Evolutionary conservation across 1,139 yeast species (phyloP), one percentile per base, ranked within the genome.

Genomic region (Eremothecium gossypii): DNA sequence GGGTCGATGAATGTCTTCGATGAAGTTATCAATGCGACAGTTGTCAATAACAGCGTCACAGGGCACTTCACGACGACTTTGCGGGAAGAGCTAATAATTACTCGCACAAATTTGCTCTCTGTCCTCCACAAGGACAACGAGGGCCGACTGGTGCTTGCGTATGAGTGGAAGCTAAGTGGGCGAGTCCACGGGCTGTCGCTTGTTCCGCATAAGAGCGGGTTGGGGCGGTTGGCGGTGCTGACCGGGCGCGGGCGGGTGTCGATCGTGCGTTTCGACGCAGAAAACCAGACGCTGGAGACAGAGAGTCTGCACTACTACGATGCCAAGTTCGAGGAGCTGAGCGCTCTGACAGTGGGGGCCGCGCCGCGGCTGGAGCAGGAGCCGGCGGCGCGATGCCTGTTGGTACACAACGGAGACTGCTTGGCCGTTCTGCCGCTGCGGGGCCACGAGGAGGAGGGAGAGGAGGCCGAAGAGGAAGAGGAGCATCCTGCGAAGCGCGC

Each of bases 281-380:
- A 58, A 7, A 60, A 57, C 11, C 70, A 76, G 47, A 54, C 73
- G 0, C 69, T 91, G 10, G 68, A 74, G 13, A 86, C 96, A 0
- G 73, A 78, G 3, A 84, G 96, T 40, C 68, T 91, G 43, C 99
- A 91, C 63, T 86, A 76, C 60, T 91, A 89, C 61, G 97, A 89
- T 56, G 75, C 77, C 42, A 75, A 79, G 36, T 70, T 83, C 43
- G 74, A 66, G 52, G 71, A 68, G 43, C 60, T 69, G 44, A 76
- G 77, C 33, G 69, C 68, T 46, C 76, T 71, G 45, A 62, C 70
- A 41, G 57, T 57, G 43, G 63, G 64, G 38, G 57, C 67, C 5
- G 58, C 67, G 6, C 66, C 86, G 0, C 66, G 68, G 17, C 68
- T 85, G 49, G 64, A 79, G 27, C 68, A 81, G 0, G 96, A 86